These are phyloP conservation scores for Fusarium albosuccineum DNA, from an alignment of 2,329 filamentous ascomycete species.

Conservation along the genomic window DNA sequence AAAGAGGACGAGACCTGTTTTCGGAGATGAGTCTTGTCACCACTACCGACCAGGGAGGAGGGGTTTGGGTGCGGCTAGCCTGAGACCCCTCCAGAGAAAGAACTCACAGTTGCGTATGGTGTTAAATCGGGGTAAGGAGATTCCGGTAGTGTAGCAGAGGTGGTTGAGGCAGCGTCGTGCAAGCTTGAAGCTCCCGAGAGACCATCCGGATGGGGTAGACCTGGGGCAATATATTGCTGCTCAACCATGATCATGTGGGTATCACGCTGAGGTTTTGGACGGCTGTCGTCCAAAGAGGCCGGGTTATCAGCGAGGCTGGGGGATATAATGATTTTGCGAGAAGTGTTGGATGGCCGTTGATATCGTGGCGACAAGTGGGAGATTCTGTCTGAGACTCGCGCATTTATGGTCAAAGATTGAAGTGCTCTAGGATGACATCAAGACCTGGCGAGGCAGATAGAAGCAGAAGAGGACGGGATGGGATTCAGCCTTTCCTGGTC, in stretches of 20 bases:
- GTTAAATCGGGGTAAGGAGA: slow-evolving; percentile 49
- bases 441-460: slow-evolving; percentile 44
- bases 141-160: slow-evolving; percentile 28
- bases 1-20: slow-evolving; percentile 48
- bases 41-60: not conserved
- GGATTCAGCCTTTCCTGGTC: slow-evolving; percentile 49
- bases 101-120: slow-evolving; percentile 51
- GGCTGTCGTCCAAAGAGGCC: slow-evolving; percentile 39
- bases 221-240: slow-evolving; percentile 51
- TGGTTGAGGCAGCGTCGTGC: slow-evolving; percentile 44
- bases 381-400: slow-evolving; percentile 39
- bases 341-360: slow-evolving; percentile 32
- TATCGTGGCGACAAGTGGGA: slow-evolving; percentile 35
- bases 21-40: slow-evolving; percentile 17
- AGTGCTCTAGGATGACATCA: slow-evolving; percentile 30
- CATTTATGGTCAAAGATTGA: slow-evolving; percentile 45
- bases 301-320: slow-evolving; percentile 35
- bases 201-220: slow-evolving; percentile 50
- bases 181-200: slow-evolving; percentile 47
- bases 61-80: not conserved
- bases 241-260: slow-evolving; percentile 53
- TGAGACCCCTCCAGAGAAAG: not conserved
- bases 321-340: slow-evolving; percentile 28
- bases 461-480: slow-evolving; percentile 17
- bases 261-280: slow-evolving; percentile 38